Base-by-base conservation (phyloP, 2,329 filamentous ascomycete genomes). In the Fusarium anthophilum region DNA sequence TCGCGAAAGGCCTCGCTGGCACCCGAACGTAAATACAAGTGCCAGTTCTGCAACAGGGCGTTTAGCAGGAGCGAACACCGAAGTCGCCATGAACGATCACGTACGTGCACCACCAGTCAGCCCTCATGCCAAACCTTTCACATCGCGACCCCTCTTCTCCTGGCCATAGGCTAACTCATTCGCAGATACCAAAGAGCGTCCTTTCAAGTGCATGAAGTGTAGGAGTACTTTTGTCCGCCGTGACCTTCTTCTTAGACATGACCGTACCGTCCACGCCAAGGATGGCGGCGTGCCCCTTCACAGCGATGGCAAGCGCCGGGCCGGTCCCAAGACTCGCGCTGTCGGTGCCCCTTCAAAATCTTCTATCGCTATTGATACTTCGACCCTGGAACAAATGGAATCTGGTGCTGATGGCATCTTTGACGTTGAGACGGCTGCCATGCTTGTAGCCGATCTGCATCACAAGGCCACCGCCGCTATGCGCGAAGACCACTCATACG, bases 21-120 rank as follows among this genome's bases (percentile, higher is more conserved):
- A 78, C 94, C 95, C 64, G 96, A 98, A 87, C 96, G 97, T 88
- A 98, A 98, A 86, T 99, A 99, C 91, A 98, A 98, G 84, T 99
- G 96, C 87, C 95, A 98, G 88, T 98, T 98, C 85, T 98, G 96
- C 87, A 95, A 95, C 86, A 91, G 96, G 84, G 96, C 96, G 74
- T 99, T 99, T 84, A 98, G 95, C 86, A 90, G 96, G 83, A 98
- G 95, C 84, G 96, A 99, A 85, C 96, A 99, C 84, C 91, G 96
- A 79, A 98, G 95, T 85, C 90, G 96, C 84, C 96, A 99, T 85
- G 96, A 99, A 86, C 91, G 96, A 86, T 98, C 95, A 83, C 96
- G 96, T 98, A 96, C 88, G 96, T 96, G 48, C 96, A 48, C 74
- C 62, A 70, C 63, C 63, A 59, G 56, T 70, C 60, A 24, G 56